Base-by-base conservation (phyloP, 768 basidiomycete genomes). In the Macrolepiota fuliginosa region DNA sequence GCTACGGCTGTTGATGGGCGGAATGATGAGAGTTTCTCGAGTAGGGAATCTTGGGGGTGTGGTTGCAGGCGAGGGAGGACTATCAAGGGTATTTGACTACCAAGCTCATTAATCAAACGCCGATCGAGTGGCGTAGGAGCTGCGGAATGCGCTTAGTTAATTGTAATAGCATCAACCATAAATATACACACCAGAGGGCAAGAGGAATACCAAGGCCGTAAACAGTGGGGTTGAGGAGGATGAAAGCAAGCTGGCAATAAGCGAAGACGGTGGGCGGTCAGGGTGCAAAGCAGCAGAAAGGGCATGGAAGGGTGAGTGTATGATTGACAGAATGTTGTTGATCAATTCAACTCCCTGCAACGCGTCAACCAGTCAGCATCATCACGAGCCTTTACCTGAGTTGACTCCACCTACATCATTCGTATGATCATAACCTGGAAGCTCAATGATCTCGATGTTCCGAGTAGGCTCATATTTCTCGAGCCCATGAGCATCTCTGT, bases 381-480 rank as follows among this genome's bases (percentile, higher is more conserved):
- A 49, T 24, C 24, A 40, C 29, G 55, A 56, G 37, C 13, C 54
- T 32, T 63, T 58, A 35, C 68, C 63, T 61, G 22, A 0, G 47
- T 24, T 32, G 29, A 45, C 15, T 62, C 56, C 32, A 79, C 82
- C 58, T 69, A 88, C 86, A 70, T 84, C 74, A 45, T 73, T 67
- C 25, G 74, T 70, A 54, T 72, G 68, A 53, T 80, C 77, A 64
- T 81, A 84, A 10, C 73, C 76, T 10, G 79, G 76, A 4, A 87
- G 64, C 55, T 81, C 81, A 42, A 83, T 66, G 39, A 91, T 78
- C 67, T 90, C 86, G 7, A 91, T 74, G 66, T 91, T 91, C 64
- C 81, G 76, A 12, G 81, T 77, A 7, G 88, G 83, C 66, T 89
- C 89, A 42, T 82, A 84, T 61, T 81, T 84, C 69, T 90, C 88